These are phyloP conservation scores for Aspergillus asperescens DNA, from an alignment of 495 filamentous ascomycete genomes.

Conservation along the genomic window DNA sequence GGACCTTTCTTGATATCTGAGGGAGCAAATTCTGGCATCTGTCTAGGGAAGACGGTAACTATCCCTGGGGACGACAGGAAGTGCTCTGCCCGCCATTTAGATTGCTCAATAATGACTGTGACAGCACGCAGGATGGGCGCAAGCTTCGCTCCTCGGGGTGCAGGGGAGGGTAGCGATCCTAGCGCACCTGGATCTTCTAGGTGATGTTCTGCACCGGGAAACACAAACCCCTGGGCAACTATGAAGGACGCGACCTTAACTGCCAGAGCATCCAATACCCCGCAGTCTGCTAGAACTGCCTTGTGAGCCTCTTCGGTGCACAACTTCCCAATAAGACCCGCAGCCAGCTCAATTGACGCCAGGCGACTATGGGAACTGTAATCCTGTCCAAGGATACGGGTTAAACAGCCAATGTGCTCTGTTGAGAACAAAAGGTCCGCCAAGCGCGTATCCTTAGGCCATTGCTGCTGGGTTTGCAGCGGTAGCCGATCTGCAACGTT, in stretches of 20 bases:
- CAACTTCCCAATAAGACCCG: slow-evolving; percentile 62
- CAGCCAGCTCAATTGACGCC: slow-evolving; percentile 62
- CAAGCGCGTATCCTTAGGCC: slow-evolving; percentile 45
- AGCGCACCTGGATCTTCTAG: slow-evolving; percentile 31
- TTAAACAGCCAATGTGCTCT: slow-evolving; percentile 52
- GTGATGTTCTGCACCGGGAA: slow-evolving; percentile 47
- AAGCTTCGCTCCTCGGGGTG: slow-evolving; percentile 55
- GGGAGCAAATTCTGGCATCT: slow-evolving; percentile 38
- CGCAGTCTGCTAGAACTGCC: slow-evolving; percentile 58
- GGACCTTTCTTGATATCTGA: slow-evolving; percentile 43
- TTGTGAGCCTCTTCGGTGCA: slow-evolving; percentile 67
- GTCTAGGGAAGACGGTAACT: slow-evolving; percentile 60
- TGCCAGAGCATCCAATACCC: slow-evolving; percentile 76
- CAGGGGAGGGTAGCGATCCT: slow-evolving; percentile 41
- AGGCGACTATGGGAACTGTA: slow-evolving; percentile 47
- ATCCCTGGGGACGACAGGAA: slow-evolving; percentile 76
- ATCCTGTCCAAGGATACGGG: slow-evolving; percentile 58
- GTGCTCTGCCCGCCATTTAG: slow-evolving; percentile 68
- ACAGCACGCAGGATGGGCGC: slow-evolving; percentile 75
- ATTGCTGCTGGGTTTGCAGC: slow-evolving; percentile 43
- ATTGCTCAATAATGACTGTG: slow-evolving; percentile 70
- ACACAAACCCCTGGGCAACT: slow-evolving; percentile 58
- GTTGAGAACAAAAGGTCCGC: slow-evolving; percentile 60
- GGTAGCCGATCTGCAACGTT: slow-evolving; percentile 63
- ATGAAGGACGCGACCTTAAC: slow-evolving; percentile 70